Evolutionary conservation across 108 stramenopile species (phyloP), one percentile per base, ranked within the genome.

Genomic region (Skeletonema costatum): DNA sequence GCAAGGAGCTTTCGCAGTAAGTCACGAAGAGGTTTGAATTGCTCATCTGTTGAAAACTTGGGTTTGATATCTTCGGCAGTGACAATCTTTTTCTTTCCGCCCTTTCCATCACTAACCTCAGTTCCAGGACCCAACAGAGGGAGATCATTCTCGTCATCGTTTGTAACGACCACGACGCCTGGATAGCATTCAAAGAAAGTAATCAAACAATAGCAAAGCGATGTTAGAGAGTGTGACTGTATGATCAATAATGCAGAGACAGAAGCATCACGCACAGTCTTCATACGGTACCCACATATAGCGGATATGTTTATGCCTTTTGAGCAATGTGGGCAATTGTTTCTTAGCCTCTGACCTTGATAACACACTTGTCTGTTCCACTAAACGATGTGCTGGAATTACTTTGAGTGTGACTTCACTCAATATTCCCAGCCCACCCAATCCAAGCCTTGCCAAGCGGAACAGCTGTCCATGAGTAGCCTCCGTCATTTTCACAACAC

Each of bases 281-380:
- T 93, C 92, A 75, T 97, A 95, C 6, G 99, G 99, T 64, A 99
- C 95, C 99, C 99, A 99, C 99, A 99, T 99, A 91, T 97, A 98
- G 44, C 99, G 78, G 62, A 98, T 86, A 80, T 99, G 99, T 73
- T 95, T 93, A 75, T 98, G 92, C 53, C 53, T 56, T 25, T 56
- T 56, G 64, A 89, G 68, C 53, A 94, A 71, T 2, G 81, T 81
- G 41, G 81, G 66, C 60, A 86, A 60, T 48, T 94, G 92, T 19
- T 87, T 72, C 67, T 80, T 83, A 4, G 90, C 96, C 78, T 98
- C 90, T 25, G 78, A 50, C 4, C 97, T 80, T 9, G 93, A 93
- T 75, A 97, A 60, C 12, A 97, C 93, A 74, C 87, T 91, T 1
- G 97, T 98, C 67, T 93, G 92, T 68, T 99, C 98, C 64, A 92